Evolutionary conservation across 768 basidiomycete genomes (phyloP), one percentile per base, ranked within the genome.

Genomic region (Infundibulicybe gibba): DNA sequence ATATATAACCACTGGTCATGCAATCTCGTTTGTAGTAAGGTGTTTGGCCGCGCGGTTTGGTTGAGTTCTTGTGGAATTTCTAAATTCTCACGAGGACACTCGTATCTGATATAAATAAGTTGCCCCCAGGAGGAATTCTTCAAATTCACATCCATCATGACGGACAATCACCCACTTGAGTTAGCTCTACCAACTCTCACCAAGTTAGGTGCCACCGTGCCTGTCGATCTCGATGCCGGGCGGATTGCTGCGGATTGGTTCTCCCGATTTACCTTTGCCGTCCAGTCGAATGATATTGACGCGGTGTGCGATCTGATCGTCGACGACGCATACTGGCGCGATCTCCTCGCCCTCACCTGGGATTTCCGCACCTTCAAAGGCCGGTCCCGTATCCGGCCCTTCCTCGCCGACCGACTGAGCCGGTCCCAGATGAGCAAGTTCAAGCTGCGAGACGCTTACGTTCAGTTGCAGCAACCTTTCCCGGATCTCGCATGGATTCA

Each of bases 261-360:
- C 35, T 17, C 50, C 13, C 32, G 41, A 1, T 64, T 69, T 38
- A 11, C 52, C 9, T 30, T 41, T 0, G 35, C 49, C 5, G 45
- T 55, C 4, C 49, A 48, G 21, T 35, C 44, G 4, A 48, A 40
- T 21, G 38, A 62, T 47, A 49, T 48, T 20, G 57, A 51, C 2
- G 49, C 19, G 6, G 15, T 62, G 4, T 17, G 46, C 19, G 32
- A 39, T 5, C 50, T 67, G 15, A 55, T 68, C 20, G 50, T 57
- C 2, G 53, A 61, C 4, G 57, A 61, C n/a, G 56, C 60, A 3
- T 61, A 66, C 45, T 81, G 80, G 81, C 66, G 76, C 16, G 81
- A 83, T 54, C 64, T 74, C 21, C 55, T 78, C 14, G 61, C 75
- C 1, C 59, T 81, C 39, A 81, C 82, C 0, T 79, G 74, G 71